A percentile compares a stretch with the other conserved stretches of the same genome.
Conservation (phyloP, 2,329 filamentous ascomycete genomes). For the Chrysoporthe cubensis region DNA sequence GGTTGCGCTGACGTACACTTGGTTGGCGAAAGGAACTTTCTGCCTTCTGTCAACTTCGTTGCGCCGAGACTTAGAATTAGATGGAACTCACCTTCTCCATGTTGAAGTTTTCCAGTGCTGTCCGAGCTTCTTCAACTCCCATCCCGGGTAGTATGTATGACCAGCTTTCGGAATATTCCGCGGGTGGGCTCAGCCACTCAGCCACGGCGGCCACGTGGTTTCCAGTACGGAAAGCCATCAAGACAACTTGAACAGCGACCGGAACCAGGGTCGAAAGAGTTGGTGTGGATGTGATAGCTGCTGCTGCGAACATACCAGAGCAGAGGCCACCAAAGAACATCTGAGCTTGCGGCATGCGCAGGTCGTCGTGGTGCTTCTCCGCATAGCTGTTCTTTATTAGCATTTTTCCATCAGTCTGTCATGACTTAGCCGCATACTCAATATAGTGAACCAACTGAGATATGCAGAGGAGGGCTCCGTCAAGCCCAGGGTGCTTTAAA, state of each 20-base stretch:
- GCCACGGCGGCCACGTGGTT: conserved; percentile 57
- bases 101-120: conserved; percentile 62
- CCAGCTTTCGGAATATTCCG: conserved; percentile 62
- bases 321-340: conserved; percentile 67
- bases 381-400: conserved; percentile 43
- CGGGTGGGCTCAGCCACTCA: conserved; percentile 46
- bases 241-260: conserved; percentile 65
- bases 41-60: conserved; percentile 29
- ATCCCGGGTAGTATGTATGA: conserved; percentile 66
- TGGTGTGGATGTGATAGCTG: conserved; percentile 65
- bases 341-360: conserved; percentile 49
- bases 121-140: conserved; percentile 54
- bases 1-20: conserved; percentile 59
- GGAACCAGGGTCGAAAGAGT: conserved; percentile 65
- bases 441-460: conserved; percentile 72
- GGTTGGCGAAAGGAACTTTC: conserved; percentile 48
- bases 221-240: conserved; percentile 69
- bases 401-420: background rate
- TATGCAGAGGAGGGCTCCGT: conserved; percentile 67
- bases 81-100: conserved; percentile 46
- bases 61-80: too few species aligned
- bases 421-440: conserved; percentile 52
- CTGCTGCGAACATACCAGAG: conserved; percentile 72
- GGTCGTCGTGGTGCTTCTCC: conserved; percentile 60
- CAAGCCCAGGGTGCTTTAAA: conserved; percentile 63